phyloP scores from a whole-genome alignment of 1,284 basidiomycete genomes.

The Wallemia mellicola region DNA sequence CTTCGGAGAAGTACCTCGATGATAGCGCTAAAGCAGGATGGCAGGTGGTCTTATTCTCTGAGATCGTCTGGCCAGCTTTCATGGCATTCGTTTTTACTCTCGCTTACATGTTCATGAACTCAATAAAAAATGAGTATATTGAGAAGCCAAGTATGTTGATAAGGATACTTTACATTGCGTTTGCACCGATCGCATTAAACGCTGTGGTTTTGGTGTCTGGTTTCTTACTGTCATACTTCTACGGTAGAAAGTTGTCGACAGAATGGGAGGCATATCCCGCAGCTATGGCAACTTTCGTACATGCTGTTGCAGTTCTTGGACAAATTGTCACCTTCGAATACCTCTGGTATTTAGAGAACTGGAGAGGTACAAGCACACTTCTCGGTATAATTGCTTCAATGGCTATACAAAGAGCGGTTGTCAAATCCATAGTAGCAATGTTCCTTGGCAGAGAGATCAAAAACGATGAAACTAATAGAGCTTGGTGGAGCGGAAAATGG shows the following conservation, averaged over 20 bases:
- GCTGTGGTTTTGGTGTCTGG: slow-evolving; percentile 53
- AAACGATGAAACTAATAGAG: slow-evolving; percentile 83
- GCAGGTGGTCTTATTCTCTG: slow-evolving; percentile 60
- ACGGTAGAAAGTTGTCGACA: slow-evolving; percentile 67
- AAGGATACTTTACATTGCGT: slow-evolving; percentile 67
- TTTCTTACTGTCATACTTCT: slow-evolving; percentile 69
- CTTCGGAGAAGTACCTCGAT: slow-evolving; percentile 73
- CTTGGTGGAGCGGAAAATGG: slow-evolving; percentile 95
- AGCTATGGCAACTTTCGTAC: slow-evolving; percentile 60
- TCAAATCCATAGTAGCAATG: slow-evolving; percentile 70
- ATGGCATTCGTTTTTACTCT: slow-evolving; percentile 59
- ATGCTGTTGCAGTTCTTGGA: slow-evolving; percentile 45
- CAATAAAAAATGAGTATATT: slow-evolving; percentile 30
- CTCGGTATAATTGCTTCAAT: slow-evolving; percentile 62
- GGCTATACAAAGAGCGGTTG: slow-evolving; percentile 57
- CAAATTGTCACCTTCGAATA: slow-evolving; percentile 80
- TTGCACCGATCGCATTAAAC: slow-evolving; percentile 90
- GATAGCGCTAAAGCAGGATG: slow-evolving; percentile 71
- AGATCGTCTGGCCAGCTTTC: slow-evolving; percentile 53
- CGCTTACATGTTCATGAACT: slow-evolving; percentile 53
- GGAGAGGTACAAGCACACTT: slow-evolving; percentile 81
- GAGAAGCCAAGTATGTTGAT: slow-evolving; percentile 36
- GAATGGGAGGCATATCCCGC: slow-evolving; percentile 61
- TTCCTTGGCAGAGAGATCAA: slow-evolving; percentile 88
- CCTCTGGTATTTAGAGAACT: slow-evolving; percentile 78